phyloP scores from a whole-genome alignment of 768 basidiomycete species.

The Termitomyces sp. region DNA sequence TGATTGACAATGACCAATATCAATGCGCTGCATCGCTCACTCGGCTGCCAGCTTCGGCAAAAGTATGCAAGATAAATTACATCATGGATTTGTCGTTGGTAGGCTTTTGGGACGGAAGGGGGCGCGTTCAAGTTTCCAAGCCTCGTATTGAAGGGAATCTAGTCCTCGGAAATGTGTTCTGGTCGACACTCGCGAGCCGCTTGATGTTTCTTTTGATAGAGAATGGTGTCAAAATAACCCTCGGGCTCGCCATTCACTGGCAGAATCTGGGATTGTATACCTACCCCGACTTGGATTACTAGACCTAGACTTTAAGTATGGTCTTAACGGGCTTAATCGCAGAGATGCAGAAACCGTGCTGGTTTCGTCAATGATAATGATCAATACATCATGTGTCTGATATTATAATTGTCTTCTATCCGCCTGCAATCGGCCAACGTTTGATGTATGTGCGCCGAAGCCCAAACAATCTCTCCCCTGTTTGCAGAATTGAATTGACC shows the following conservation, averaged over 20 bases:
- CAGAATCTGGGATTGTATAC: conserved; percentile 10
- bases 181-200: not conserved
- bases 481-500: no score
- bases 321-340: not conserved
- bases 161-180: not conserved
- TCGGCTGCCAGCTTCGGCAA: not conserved
- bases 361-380: no score
- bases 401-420: no score
- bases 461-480: no score
- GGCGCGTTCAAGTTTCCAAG: not conserved
- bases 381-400: no score
- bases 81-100: no score
- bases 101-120: not conserved
- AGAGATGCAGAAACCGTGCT: not conserved
- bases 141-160: not conserved
- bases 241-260: not conserved
- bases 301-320: conserved; percentile 1
- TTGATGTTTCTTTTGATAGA: not conserved
- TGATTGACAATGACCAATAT: not conserved
- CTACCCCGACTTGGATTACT: conserved; percentile 9
- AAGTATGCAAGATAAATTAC: not conserved
- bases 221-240: not conserved
- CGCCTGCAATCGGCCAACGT: no score
- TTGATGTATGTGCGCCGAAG: no score
- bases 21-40: not conserved